Base-by-base conservation (phyloP, 163 green algal species). In the Prototheca cutis region DNA sequence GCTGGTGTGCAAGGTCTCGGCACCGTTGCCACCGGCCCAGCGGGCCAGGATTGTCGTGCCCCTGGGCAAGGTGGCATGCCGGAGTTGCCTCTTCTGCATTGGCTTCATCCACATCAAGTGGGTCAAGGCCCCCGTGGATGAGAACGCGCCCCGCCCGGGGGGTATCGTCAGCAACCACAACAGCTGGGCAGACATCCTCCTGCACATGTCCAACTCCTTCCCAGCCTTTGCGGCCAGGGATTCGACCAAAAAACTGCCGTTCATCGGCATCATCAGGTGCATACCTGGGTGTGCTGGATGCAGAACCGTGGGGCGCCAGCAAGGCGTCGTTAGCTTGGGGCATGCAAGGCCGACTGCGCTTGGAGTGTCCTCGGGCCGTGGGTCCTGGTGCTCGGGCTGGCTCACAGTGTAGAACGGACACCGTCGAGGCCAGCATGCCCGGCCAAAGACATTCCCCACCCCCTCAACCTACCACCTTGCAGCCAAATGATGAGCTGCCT, bases 161-260 rank as follows among this genome's bases (percentile, higher is more conserved):
- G 76, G 53, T 33, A 79, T 91, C n/a, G 81, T 95, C 4, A 84
- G 71, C 52, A 95, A 95, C 68, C 87, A 95, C 70, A 65, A 79
- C 33, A 77, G 76, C 58, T 96, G 78, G 77, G 53, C 75, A 5
- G 89, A 97, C 69, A 95, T 97, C 58, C 63, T 97, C 32, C 58
- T 96, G 17, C 84, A 91, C 67, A 90, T 94, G 78, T 75, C 74
- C 27, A 56, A 72, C 28, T 81, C 63, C 32, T 90, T 90, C 39
- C 86, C 88, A 18, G 67, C 63, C 32, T 95, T 95, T 68, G 87
- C 93, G 23, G 84, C 87, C 0, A 63, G 79, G 29, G 73, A 74
- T 13, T 70, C 69, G 23, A 88, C 80, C 0, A 54, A 66, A 4
- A 52, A 72, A 39, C 52, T 84, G 59, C 74, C 75, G 19, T 64